phyloP scores from a whole-genome alignment of 768 basidiomycete species.

The Pleurotus tuber-regium region DNA sequence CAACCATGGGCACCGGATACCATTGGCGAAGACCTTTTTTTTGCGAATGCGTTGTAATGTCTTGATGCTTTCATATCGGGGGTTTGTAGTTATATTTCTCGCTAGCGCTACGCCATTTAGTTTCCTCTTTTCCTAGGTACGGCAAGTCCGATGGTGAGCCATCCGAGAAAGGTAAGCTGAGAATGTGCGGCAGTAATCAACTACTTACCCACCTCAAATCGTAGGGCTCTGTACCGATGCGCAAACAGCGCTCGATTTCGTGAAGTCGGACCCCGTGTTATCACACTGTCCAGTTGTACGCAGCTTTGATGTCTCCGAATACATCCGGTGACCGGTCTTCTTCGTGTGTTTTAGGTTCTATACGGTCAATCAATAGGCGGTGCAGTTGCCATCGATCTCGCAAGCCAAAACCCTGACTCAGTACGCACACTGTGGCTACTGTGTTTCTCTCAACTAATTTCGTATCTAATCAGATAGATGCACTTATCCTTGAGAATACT shows the following conservation, averaged over 20 bases:
- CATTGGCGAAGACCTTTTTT: conserved; percentile 81
- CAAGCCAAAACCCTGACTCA: conserved; percentile 69
- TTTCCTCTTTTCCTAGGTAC: conserved; percentile 50
- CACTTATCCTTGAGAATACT: conserved; percentile 90
- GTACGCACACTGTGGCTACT: conserved; percentile 32
- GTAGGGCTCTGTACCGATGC: conserved; percentile 84
- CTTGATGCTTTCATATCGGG: conserved; percentile 90
- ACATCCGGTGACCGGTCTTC: neutral
- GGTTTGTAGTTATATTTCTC: conserved; percentile 44
- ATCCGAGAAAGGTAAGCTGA: conserved; percentile 68
- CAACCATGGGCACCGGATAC: conserved; percentile 87
- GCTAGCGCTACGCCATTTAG: neutral
- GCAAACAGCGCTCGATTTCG: conserved; percentile 76
- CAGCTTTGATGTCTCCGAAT: conserved; percentile 1
- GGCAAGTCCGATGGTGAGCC: conserved; percentile 86
- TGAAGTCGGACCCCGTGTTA: conserved; percentile 61
- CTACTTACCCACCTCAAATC: neutral
- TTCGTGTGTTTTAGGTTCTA: conserved; percentile 44
- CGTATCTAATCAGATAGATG: conserved; percentile 52
- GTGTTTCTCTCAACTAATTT: neutral
- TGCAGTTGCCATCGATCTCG: conserved; percentile 88
- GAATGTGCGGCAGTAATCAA: neutral
- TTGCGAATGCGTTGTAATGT: conserved; percentile 88
- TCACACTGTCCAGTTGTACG: conserved; percentile 67
- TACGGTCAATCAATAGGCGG: conserved; percentile 92